Evolutionary conservation across 192 early-diverging fungal genomes (phyloP).

Genomic region (Rhizophagus sp.): DNA sequence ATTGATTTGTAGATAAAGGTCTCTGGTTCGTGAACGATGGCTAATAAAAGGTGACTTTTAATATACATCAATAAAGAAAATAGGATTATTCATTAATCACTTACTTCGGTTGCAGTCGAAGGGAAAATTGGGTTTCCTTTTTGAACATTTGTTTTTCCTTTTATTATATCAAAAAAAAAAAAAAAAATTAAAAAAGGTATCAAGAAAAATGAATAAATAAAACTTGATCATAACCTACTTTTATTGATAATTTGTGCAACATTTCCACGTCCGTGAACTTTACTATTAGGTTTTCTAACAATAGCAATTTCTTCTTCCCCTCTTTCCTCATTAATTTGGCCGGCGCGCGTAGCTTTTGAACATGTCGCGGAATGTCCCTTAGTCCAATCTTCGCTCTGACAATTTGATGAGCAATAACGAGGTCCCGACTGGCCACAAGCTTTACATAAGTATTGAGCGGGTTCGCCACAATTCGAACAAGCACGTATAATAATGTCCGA

Average conservation of each 20-base stretch:
- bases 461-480: neutral
- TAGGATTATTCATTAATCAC: neutral
- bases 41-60: neutral
- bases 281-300: neutral
- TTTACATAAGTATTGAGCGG: neutral
- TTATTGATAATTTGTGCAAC: conserved; percentile 9
- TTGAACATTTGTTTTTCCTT: neutral
- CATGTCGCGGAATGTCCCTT: neutral
- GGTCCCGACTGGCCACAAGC: neutral
- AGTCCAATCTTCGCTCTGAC: neutral
- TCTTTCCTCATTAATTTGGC: neutral
- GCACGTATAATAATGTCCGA: neutral
- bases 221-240: neutral
- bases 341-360: neutral
- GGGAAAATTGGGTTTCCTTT: neutral
- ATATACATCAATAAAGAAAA: neutral
- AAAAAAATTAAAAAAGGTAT: neutral
- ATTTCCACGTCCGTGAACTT: neutral
- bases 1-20: neutral
- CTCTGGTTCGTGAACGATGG: neutral
- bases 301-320: neutral
- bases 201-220: neutral
- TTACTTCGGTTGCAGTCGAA: neutral
- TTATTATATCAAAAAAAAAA: too few relatives aligned
- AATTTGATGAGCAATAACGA: neutral